Percentiles rank a stretch among this genome's conserved stretches.
phyloP scores from a whole-genome alignment of 169 alveolate species.

The Eimeria sp. region DNA sequence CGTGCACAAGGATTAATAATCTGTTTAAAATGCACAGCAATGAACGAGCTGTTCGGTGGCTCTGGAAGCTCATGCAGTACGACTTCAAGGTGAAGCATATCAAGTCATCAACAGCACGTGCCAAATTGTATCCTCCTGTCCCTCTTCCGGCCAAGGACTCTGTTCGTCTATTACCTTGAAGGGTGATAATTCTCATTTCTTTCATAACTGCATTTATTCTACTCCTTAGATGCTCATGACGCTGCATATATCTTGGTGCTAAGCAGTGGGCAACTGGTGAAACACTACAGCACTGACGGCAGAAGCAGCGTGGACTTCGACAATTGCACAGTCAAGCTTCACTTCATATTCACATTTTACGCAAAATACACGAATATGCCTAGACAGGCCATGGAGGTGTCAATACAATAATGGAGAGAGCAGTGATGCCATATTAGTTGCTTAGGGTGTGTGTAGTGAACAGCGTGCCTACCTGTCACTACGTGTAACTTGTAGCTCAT shows the following conservation, averaged over 20 bases:
- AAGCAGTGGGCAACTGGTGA: no score
- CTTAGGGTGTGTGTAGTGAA: no score
- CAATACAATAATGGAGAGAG: no score
- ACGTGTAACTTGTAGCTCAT: no score
- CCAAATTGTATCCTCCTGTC: background rate
- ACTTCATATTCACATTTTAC: no score
- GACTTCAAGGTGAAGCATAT: background rate
- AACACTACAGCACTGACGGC: no score
- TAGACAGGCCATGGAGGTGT: no score
- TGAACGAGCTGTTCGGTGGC: background rate
- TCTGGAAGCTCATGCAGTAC: background rate
- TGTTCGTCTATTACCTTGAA: background rate
- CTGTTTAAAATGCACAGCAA: background rate
- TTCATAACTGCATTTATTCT: background rate
- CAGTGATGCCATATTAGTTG: no score
- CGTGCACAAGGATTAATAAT: background rate
- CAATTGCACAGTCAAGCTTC: no score
- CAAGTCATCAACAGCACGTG: background rate
- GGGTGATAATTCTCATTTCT: background rate
- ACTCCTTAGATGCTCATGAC: background rate
- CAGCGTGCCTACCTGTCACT: no score
- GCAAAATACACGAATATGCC: no score
- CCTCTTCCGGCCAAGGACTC: background rate
- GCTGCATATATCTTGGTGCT: background rate
- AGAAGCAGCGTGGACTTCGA: no score